Percentiles rank a stretch among this genome's conserved stretches.
Evolutionary conservation across 371 early-diverging fungal genomes (phyloP).

Genomic region (Syncephalis plumigaleata): DNA sequence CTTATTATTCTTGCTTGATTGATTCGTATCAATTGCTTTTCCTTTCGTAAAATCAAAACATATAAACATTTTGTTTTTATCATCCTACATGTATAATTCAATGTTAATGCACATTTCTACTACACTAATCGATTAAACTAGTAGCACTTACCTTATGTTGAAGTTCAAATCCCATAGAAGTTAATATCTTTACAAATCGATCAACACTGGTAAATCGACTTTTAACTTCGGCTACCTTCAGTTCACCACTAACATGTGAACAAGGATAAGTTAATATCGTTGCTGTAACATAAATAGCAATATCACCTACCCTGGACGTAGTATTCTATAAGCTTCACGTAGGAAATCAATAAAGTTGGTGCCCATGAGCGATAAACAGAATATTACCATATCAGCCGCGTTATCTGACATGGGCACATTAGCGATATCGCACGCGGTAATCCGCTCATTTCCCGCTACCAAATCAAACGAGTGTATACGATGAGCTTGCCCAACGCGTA

Average conservation of each 20-base stretch:
- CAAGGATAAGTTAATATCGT: background rate
- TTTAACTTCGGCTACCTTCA: slow-evolving; percentile 88
- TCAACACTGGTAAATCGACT: slow-evolving; percentile 71
- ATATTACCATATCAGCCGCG: slow-evolving; percentile 79
- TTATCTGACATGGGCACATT: slow-evolving; percentile 59
- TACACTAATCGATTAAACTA: background rate
- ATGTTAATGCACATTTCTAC: background rate
- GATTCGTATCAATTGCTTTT: background rate
- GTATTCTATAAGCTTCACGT: slow-evolving; percentile 77
- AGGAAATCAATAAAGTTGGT: slow-evolving; percentile 85
- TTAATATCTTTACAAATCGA: slow-evolving; percentile 52
- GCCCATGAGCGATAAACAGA: slow-evolving; percentile 95
- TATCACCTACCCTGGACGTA: slow-evolving; percentile 51
- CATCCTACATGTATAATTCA: slow-evolving; percentile 18
- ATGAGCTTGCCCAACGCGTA: slow-evolving; percentile 29
- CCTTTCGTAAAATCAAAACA: slow-evolving; percentile 64
- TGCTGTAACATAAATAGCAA: too few species aligned
- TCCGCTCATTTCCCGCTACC: slow-evolving; percentile 60
- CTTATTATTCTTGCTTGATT: slow-evolving; percentile 14
- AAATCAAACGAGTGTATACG: slow-evolving; percentile 92
- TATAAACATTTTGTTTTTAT: slow-evolving; percentile 82
- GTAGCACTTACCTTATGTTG: slow-evolving; percentile 29
- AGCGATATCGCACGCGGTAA: slow-evolving; percentile 90
- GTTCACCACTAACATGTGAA: slow-evolving; percentile 42
- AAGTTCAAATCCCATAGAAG: slow-evolving; percentile 54